A percentile compares a stretch with the other conserved stretches of the same genome.
These are phyloP conservation scores for Spencermartinsiella europaea DNA, from an alignment of 805 yeast genomes.

Conservation along the genomic window DNA sequence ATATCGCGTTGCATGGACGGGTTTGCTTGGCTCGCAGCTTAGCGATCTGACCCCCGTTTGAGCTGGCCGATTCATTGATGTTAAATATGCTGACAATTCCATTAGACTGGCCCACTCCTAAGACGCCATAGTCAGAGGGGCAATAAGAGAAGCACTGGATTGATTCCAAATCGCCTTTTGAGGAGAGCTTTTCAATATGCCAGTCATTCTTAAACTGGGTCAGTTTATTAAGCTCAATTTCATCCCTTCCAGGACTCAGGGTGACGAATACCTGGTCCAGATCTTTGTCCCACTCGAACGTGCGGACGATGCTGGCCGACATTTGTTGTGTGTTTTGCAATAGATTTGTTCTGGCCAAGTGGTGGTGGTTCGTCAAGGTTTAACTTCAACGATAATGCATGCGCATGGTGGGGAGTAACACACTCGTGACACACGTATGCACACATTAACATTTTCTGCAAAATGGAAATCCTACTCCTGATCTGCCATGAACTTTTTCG, in stretches of 20 bases:
- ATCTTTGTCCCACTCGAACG: slow-evolving; percentile 55
- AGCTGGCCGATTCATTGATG: slow-evolving; percentile 15
- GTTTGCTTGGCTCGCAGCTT: slow-evolving; percentile 56
- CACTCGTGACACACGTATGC: too few species aligned
- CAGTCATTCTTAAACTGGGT: slow-evolving; percentile 9
- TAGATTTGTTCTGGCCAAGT: too few species aligned
- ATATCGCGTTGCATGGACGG: slow-evolving; percentile 69
- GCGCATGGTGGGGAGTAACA: too few species aligned
- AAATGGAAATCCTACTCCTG: too few species aligned
- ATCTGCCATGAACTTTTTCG: too few species aligned
- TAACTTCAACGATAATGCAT: too few species aligned
- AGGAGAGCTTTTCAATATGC: slow-evolving; percentile 26
- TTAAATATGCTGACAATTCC: slow-evolving; percentile 58
- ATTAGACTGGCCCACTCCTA: slow-evolving; percentile 69
- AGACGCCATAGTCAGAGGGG: slow-evolving; percentile 44
- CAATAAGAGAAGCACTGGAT: slow-evolving; percentile 67
- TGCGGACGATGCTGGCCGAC: slow-evolving; percentile 59
- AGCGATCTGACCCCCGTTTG: slow-evolving; percentile 16
- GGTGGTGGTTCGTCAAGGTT: too few species aligned
- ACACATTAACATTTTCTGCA: too few species aligned
- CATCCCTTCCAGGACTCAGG: slow-evolving; percentile 76
- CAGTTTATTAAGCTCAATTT: slow-evolving; percentile 49
- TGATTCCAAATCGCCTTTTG: slow-evolving; percentile 52
- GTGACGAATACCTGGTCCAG: slow-evolving; percentile 56
- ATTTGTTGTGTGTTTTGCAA: slow-evolving; percentile 27